phyloP scores from a whole-genome alignment of 768 basidiomycete genomes.

The Collybia mongolica region DNA sequence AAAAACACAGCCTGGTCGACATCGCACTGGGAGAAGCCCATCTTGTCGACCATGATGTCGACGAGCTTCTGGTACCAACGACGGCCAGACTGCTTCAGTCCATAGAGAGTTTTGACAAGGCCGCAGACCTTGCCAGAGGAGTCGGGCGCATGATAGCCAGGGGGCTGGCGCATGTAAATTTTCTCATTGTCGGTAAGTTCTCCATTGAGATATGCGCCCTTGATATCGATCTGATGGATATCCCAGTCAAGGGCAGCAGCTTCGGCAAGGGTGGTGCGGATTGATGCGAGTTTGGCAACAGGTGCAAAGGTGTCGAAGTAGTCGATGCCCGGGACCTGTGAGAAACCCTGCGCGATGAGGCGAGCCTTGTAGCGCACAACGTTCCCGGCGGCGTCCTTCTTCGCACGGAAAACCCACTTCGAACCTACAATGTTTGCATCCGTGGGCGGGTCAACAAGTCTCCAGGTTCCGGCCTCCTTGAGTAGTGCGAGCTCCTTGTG shows the following conservation, averaged over 20 bases:
- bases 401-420: constrained; percentile 32
- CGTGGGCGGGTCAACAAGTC: constrained; percentile 19
- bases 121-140: constrained; percentile 13
- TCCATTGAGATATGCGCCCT: constrained; percentile 32
- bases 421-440: constrained; percentile 21
- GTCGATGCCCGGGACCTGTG: constrained; percentile 14
- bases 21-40: too few species aligned
- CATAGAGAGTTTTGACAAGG: constrained; percentile 18
- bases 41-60: too few species aligned
- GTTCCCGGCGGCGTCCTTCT: constrained; percentile 34
- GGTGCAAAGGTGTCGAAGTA: constrained; percentile 15
- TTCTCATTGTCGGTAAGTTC: constrained; percentile 24
- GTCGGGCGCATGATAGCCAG: constrained; percentile 18
- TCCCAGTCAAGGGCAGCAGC: constrained; percentile 22
- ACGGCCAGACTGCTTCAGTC: too few species aligned
- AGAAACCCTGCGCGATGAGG: constrained; percentile 11
- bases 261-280: background rate
- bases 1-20: too few species aligned
- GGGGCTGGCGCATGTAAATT: constrained; percentile 44
- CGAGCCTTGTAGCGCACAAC: constrained; percentile 23
- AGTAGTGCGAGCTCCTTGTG: constrained; percentile 25
- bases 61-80: too few species aligned
- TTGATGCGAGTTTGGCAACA: constrained; percentile 5
- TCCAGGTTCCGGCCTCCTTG: constrained; percentile 23
- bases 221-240: constrained; percentile 33